Evolutionary conservation across 768 basidiomycete genomes (phyloP), one percentile per base, ranked within the genome.

Genomic region (Pholiota microspora): DNA sequence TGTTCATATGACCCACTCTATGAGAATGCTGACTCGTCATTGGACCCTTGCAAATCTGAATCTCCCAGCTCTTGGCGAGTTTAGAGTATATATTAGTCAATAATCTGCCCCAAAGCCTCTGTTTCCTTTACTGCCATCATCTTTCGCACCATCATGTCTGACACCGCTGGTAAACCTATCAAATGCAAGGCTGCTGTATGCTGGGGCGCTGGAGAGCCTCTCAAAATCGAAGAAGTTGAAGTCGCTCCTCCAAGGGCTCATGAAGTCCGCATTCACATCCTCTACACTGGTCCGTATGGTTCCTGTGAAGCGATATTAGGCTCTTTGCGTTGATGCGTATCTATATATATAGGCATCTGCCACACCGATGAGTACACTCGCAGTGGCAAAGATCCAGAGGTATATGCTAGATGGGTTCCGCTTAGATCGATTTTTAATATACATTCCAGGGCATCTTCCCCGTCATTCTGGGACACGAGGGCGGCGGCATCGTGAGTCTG

Each of bases 311-410:
- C 21, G 21, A 42, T 36, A 29, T 23, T 47, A 35, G 25, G 21
- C 49, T 10, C 49, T 34, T 10, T 15, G 25, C 35, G 13, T 21
- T 45, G 18, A 36, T 34, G 9, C 12, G 15, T 18, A 53, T 15
- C 42, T 49, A 32, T 35, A 24, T 45, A 38, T 31, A 15, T 38
- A 90, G 89, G 89, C 57, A 89, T 99, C 68, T 99, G 97, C 74
- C 95, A 98, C 72, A 98, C 96, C 65, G 95, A 98, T 66, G 94
- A 95, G 67, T 98, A 95, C 76, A 95, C 94, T 57, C 87, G 94
- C 67, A 94, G 92, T 68, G 94, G 95, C 53, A 89, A 89, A 71
- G 96, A 99, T 69, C 86, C 94, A 38, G 97, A 98, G 82, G 95
- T 89, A 68, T 50, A 66, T 38, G 28, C 21, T 10, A n/a, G 34